Base-by-base conservation (phyloP, 225 moss, liverwort and hornwort species). In the Thuidium tamariscinum region DNA sequence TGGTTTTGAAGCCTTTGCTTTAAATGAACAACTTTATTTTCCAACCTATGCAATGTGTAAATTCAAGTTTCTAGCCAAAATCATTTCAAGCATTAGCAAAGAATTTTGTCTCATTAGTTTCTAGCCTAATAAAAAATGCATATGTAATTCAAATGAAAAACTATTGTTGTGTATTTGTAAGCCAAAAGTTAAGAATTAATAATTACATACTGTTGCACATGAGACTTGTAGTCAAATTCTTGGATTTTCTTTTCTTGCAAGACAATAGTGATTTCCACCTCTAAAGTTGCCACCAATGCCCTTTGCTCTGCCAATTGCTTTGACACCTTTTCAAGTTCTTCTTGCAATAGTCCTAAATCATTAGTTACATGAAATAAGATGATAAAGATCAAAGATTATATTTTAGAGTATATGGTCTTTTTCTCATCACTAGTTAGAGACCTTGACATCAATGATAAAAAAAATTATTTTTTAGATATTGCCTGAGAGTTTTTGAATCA, bases 161-260 rank as follows among this genome's bases (percentile, higher is more conserved):
- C 8, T 52, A 14, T 54, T 5, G 54, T 41, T 0, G 1, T 74
- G 32, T 30, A 1, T 7, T 85, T 82, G 32, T 61, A 30, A 70
- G 57, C 3, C 0, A 75, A 2, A 44, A 44, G 19, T 2, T 79
- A 0, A 5, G 0, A 36, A 70, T 71, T 49, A 13, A 57, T 11
- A 62, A 68, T 52, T n/a, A 77, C 87, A 1, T 85, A 93, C 91
- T 90, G 73, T 14, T 93, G 89, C 34, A 92, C 11, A 7, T 89
- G 86, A 55, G 90, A 90, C n/a, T 88, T 90, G 56, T 89, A 74
- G 74, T 90, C 87, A 1, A 90, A 54, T 71, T 90, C 93, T 21
- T 86, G 89, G 25, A 93, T 89, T 77, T 88, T 92, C 65, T 84
- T 93, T 71, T 90, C 93, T 84, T 93, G 93, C 72, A 93, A 86